These are phyloP conservation scores for Aureococcus anophagefferens DNA, from an alignment of 108 stramenopile genomes.

Conservation along the genomic window DNA sequence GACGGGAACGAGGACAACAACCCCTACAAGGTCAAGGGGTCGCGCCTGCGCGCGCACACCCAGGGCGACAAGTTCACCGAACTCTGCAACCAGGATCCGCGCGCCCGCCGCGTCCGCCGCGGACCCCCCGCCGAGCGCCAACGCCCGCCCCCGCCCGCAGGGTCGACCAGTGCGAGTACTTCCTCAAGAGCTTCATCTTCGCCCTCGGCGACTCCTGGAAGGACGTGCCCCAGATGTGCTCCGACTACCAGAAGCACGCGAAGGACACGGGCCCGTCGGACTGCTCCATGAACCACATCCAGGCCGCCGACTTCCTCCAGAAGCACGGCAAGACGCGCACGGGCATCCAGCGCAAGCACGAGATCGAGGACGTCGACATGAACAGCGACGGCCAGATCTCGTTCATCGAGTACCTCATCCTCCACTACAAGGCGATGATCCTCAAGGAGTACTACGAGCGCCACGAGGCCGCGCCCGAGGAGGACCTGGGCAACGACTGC, in stretches of 20 bases:
- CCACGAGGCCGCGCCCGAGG: constrained; percentile 6
- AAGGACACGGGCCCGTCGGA: background rate
- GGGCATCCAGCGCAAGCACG: constrained; percentile 8
- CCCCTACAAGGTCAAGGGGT: too few relatives aligned
- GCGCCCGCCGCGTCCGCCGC: too few relatives aligned
- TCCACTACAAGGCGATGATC: constrained; percentile 21
- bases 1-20: too few relatives aligned
- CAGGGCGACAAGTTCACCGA: background rate
- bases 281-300: background rate
- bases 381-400: constrained; percentile 8
- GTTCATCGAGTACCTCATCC: constrained; percentile 13
- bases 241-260: background rate
- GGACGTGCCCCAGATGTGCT: background rate
- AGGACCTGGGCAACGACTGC: constrained; percentile 8
- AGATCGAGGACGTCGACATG: constrained; percentile 15
- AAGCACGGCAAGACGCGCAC: constrained; percentile 15
- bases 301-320: constrained; percentile 12
- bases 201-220: background rate
- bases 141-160: too few relatives aligned
- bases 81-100: background rate
- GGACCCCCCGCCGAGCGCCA: too few relatives aligned
- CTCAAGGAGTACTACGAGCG: constrained; percentile 12
- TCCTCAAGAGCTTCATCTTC: constrained; percentile 5
- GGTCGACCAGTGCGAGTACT: constrained; percentile 1
- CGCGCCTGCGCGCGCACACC: too few relatives aligned